Percentiles rank a stretch among this genome's conserved stretches.
Conservation (phyloP, 108 stramenopile genomes). For the Skeletonema potamos region DNA sequence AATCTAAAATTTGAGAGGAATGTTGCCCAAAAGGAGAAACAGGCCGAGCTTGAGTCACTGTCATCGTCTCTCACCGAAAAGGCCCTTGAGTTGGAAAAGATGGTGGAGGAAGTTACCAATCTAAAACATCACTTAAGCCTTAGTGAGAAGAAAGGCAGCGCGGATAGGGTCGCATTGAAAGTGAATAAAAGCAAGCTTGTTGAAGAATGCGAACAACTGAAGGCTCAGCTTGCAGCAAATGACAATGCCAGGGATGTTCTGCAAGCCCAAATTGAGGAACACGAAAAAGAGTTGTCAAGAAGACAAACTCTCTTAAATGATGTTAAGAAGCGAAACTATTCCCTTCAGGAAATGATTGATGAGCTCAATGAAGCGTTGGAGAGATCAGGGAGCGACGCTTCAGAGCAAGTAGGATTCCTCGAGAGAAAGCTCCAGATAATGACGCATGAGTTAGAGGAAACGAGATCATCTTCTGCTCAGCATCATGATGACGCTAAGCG, state of each 20-base stretch:
- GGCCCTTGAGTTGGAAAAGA: neutral
- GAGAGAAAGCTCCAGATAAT: neutral
- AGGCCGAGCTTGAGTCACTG: slow-evolving; percentile 16
- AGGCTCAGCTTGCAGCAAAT: neutral
- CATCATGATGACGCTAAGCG: neutral
- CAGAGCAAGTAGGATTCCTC: neutral
- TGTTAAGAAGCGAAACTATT: slow-evolving; percentile 8
- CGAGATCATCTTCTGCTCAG: neutral
- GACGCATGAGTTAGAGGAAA: neutral
- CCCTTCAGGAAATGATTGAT: slow-evolving; percentile 1
- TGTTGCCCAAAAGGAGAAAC: neutral
- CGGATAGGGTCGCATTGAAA: slow-evolving; percentile 3
- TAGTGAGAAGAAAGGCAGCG: slow-evolving; percentile 3
- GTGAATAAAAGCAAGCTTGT: neutral
- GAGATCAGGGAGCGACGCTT: neutral
- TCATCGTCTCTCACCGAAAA: slow-evolving; percentile 10
- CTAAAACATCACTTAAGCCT: slow-evolving; percentile 6
- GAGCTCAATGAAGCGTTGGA: neutral
- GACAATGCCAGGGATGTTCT: neutral
- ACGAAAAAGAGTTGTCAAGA: neutral
- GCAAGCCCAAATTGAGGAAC: neutral
- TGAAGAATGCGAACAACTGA: slow-evolving; percentile 1
- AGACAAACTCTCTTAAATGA: neutral
- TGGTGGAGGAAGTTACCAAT: neutral
- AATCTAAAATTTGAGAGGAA: neutral